Evolutionary conservation across 1,284 basidiomycete species (phyloP), one percentile per base, ranked within the genome.

Genomic region (Tausonia pullulans): DNA sequence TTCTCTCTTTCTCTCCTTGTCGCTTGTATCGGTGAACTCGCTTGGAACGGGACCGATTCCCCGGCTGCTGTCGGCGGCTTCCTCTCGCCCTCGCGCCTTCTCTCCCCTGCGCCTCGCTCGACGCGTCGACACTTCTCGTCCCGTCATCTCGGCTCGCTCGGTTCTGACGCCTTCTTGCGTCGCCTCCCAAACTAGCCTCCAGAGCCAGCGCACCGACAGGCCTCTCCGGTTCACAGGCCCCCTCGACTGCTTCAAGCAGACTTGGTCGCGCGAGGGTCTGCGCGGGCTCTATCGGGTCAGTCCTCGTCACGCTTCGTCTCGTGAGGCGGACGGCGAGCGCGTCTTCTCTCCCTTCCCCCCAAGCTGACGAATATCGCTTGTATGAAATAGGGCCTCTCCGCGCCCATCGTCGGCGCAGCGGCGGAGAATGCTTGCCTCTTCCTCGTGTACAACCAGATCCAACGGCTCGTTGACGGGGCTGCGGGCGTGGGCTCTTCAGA

Each of bases 401-500:
- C 90, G 68, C 91, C 93, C 1, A 82, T 96, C 16, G 81, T 88
- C 1, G 92, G 91, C 7, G 87, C 91, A n/a, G 91, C 92, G 81
- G 83, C 84, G 45, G 90, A 96, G 77, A 95, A 93, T 71, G 91
- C 92, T 5, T 82, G 83, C 4, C 79, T 94, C 50, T 96, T 98
- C 76, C 79, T 97, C 62, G 82, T 88, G 5, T 94, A 95, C 74
- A 86, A 86, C 67, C 85, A 90, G 68, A 81, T 92, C 54, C 90
- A 96, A 76, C 82, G 82, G 69, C 73, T 83, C 44, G 83, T 92
- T 40, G 27, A 27, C 27, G 27, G 27, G 27, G 27, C 27, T 27
- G 27, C 27, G 27, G 27, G 27, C 27, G 27, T 27, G 27, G 27
- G 27, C 27, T 27, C 27, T 27, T 27, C 27, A 27, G 27, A 27